These are phyloP conservation scores for Maudiozyma bulderi DNA, from an alignment of 805 yeast species.

Conservation along the genomic window DNA sequence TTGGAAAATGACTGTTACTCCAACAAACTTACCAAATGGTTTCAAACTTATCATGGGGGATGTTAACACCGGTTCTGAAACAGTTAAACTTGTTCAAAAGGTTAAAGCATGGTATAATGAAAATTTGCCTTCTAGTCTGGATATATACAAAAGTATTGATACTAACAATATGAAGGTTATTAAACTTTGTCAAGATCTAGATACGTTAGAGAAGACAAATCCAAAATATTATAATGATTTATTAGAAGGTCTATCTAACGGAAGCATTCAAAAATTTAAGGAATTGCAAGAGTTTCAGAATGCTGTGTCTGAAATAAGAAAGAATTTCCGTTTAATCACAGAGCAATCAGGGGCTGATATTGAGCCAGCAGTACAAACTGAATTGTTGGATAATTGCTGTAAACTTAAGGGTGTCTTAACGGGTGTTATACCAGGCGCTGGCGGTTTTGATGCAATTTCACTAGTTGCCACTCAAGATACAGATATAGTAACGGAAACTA, in stretches of 20 bases:
- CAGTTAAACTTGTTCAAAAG: constrained; percentile 77
- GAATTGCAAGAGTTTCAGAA: constrained; percentile 30
- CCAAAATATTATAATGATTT: constrained; percentile 31
- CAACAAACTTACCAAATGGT: constrained; percentile 58
- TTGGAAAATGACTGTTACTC: constrained; percentile 54
- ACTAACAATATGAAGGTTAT: constrained; percentile 51
- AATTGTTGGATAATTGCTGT: constrained; percentile 49
- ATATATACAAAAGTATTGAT: constrained; percentile 48
- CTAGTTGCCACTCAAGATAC: constrained; percentile 47
- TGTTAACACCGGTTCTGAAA: constrained; percentile 83
- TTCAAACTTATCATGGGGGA: constrained; percentile 84
- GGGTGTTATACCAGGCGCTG: constrained; percentile 98
- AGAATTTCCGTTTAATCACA: constrained; percentile 51
- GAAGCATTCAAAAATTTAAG: constrained; percentile 5
- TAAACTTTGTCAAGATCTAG: constrained; percentile 35
- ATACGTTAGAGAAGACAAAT: constrained; percentile 23
- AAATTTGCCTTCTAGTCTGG: constrained; percentile 40
- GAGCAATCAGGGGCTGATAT: constrained; percentile 67
- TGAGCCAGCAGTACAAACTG: constrained; percentile 75
- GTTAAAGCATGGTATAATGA: constrained; percentile 61
- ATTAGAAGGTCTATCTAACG: constrained; percentile 11
- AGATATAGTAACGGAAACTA: constrained; percentile 25
- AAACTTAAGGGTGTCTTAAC: constrained; percentile 69
- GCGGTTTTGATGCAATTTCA: constrained; percentile 91
- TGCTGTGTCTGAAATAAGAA: constrained; percentile 45